Evolutionary conservation across 2,329 filamentous ascomycete species (phyloP).

Genomic region (Leptographium procerum): DNA sequence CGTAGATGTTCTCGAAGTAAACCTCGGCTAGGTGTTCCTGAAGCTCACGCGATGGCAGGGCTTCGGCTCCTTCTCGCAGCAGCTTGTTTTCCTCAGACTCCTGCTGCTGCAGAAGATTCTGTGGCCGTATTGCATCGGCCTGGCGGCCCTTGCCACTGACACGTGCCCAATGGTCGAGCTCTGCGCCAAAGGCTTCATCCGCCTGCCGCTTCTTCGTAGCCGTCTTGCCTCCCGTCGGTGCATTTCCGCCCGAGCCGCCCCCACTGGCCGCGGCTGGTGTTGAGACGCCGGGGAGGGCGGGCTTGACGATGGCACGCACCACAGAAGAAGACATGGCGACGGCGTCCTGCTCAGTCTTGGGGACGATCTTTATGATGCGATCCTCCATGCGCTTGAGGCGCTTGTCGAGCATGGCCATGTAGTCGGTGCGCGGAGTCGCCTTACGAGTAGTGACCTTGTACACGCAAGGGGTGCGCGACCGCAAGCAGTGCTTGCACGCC

Average conservation of each 20-base stretch:
- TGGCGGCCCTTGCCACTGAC: constrained; percentile 39
- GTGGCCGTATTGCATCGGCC: constrained; percentile 14
- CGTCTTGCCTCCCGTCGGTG: constrained; percentile 30
- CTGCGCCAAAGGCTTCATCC: constrained; percentile 76
- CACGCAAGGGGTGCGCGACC: constrained; percentile 87
- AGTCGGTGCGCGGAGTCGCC: constrained; percentile 87
- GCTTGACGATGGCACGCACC: constrained; percentile 74
- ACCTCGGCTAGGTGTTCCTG: constrained; percentile 90
- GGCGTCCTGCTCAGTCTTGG: constrained; percentile 67
- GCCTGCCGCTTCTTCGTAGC: constrained; percentile 66
- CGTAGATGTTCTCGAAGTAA: constrained; percentile 93
- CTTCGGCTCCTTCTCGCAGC: constrained; percentile 70
- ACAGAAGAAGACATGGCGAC: constrained; percentile 43
- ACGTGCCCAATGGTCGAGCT: constrained; percentile 72
- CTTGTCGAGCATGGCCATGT: constrained; percentile 98
- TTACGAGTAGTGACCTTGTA: constrained; percentile 96
- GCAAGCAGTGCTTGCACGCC: constrained; percentile 88
- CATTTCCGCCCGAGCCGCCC: neutral
- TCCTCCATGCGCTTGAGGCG: constrained; percentile 95
- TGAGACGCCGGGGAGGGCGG: constrained; percentile 49
- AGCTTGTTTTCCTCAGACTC: constrained; percentile 66
- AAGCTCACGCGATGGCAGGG: constrained; percentile 71
- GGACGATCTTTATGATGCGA: constrained; percentile 88
- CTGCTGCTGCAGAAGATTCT: constrained; percentile 39
- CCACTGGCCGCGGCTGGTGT: constrained; percentile 14